Base-by-base conservation (phyloP, 2,329 filamentous ascomycete species). In the Geosmithia flava region DNA sequence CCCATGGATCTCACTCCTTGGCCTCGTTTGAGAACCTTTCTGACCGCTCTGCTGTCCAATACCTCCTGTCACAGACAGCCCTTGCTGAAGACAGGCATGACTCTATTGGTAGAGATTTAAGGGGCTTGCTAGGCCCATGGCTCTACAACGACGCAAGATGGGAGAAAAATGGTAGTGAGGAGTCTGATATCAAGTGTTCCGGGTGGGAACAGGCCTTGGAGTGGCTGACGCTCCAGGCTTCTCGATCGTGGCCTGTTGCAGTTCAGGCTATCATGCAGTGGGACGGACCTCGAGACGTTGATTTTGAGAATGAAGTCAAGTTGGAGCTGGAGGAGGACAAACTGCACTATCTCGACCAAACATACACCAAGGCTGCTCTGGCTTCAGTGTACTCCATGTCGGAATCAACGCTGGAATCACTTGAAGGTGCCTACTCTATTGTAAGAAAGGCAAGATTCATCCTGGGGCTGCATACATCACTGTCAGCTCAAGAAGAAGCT, bases 51-150 rank as follows among this genome's bases (percentile, higher is more conserved):
- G 84, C 80, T 3, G 70, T 86, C 15, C 68, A 75, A 11, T 64
- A 80, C 44, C 68, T 89, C 27, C 67, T 91, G 5, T 75, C 74
- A 7, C 73, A 75, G 48, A 80, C 78, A 2, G 71, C 70, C 23
- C 50, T 56, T 20, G 57, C 56, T 16, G 62, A 71, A 29, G 65
- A 68, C 40, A 63, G 68, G 2, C 51, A 66, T 17, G 50, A 55
- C 1, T 59, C 69, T 39, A 59, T 82, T 45, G 80, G 77, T 1
- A 75, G 83, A 49, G 84, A 89, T 58, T 58, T 90, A 48, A 76
- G 77, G 52, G 78, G 81, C 0, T 59, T 90, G 39, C 66, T 90
- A 46, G 81, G 80, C 0, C 85, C 86, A 2, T 91, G 85, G 85
- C 68, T 89, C 45, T 80, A 84, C 56, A 80, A 79, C 44, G 71